Percentiles rank a stretch among this genome's conserved stretches.
Conservation (phyloP, 2,329 filamentous ascomycete genomes). For the Penicillium sumatraense region DNA sequence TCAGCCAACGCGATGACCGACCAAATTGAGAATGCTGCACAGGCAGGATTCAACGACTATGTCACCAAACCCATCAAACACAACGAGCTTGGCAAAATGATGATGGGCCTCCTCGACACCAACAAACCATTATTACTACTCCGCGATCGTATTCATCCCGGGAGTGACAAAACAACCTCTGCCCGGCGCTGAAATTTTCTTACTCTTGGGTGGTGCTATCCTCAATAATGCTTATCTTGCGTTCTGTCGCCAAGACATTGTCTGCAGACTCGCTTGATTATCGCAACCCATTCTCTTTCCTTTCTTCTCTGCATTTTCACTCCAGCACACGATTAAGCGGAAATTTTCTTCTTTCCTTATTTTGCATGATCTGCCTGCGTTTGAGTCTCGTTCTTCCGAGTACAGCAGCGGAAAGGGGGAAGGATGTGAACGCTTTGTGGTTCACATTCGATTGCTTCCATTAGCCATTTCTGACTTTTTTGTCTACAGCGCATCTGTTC, state of each 20-base stretch:
- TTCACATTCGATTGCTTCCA: neutral
- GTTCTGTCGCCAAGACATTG: neutral
- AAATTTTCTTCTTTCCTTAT: slow-evolving; percentile 5
- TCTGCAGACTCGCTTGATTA: neutral
- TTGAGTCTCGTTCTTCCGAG: slow-evolving; percentile 1
- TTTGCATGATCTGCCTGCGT: slow-evolving; percentile 8
- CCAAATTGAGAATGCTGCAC: slow-evolving; percentile 52
- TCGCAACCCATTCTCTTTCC: neutral
- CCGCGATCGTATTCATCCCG: slow-evolving; percentile 41
- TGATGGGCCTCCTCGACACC: slow-evolving; percentile 53
- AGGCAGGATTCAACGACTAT: slow-evolving; percentile 55
- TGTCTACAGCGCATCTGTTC: neutral
- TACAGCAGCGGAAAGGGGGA: neutral
- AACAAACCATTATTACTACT: slow-evolving; percentile 47
- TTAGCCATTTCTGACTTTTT: neutral
- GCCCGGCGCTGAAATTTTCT: slow-evolving; percentile 15
- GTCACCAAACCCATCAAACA: slow-evolving; percentile 56
- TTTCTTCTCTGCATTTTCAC: slow-evolving; percentile 1
- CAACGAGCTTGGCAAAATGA: slow-evolving; percentile 54
- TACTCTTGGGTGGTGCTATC: neutral
- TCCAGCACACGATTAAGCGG: slow-evolving; percentile 10
- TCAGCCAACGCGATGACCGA: slow-evolving; percentile 57
- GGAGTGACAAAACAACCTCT: slow-evolving; percentile 19
- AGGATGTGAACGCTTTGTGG: neutral
- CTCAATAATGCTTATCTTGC: neutral